phyloP scores from a whole-genome alignment of 2,329 filamentous ascomycete genomes.

The Aureobasidium sp. region DNA sequence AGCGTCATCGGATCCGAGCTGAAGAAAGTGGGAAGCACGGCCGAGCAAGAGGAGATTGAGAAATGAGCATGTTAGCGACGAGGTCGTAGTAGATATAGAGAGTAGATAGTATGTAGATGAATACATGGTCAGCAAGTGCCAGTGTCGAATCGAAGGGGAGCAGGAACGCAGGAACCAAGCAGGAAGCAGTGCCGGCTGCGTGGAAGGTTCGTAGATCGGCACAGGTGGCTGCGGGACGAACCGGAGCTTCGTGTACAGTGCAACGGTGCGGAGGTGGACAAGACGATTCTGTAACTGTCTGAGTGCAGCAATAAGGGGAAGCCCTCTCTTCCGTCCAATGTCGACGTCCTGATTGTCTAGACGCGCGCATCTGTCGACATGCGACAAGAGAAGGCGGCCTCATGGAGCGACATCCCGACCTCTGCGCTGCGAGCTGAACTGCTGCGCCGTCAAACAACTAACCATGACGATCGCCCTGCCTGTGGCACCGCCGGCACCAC shows the following conservation, averaged over 20 bases:
- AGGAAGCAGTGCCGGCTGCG: not conserved
- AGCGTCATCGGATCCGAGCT: constrained; percentile 30
- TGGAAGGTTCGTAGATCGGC: constrained; percentile 4
- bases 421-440: constrained; percentile 44
- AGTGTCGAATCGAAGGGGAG: not conserved
- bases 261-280: not conserved
- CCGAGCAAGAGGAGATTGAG: constrained; percentile 56
- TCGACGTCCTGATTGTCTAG: constrained; percentile 1
- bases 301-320: not conserved
- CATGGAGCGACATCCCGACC: constrained; percentile 35
- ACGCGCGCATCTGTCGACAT: constrained; percentile 12
- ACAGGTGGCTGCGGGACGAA: not conserved
- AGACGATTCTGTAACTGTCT: constrained; percentile 5
- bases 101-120: not conserved
- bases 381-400: constrained; percentile 7
- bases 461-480: constrained; percentile 37
- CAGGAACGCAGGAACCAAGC: too few relatives aligned
- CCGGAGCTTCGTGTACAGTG: not conserved
- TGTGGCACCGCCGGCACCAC: constrained; percentile 45
- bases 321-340: not conserved
- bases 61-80: constrained; percentile 24
- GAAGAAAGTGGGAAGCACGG: constrained; percentile 42
- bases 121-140: not conserved
- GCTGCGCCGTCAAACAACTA: constrained; percentile 39
- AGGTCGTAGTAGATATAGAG: not conserved